phyloP scores from a whole-genome alignment of 1,284 basidiomycete species.

The Rhodotorula sp. region DNA sequence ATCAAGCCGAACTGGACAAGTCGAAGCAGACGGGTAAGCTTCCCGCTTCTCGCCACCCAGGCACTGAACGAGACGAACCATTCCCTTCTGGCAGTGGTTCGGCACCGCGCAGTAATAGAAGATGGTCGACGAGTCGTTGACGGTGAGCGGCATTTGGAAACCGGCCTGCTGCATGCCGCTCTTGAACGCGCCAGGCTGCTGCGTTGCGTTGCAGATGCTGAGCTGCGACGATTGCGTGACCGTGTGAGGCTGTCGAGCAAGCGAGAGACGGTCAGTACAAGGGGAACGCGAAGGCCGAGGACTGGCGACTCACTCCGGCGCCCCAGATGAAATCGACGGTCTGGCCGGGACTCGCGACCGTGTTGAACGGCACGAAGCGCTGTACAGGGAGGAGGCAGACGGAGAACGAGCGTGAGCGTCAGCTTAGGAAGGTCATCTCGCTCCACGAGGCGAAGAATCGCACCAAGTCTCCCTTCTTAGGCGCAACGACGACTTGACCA shows the following conservation, averaged over 20 bases:
- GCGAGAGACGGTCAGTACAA: background rate
- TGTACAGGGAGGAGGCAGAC: background rate
- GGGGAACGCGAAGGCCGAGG: too few species aligned
- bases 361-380: conserved; percentile 38
- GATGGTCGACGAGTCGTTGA: conserved; percentile 17
- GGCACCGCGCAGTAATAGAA: conserved; percentile 31
- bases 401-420: background rate
- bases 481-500: conserved; percentile 37
- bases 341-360: conserved; percentile 13
- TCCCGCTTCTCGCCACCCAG: background rate
- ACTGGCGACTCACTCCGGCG: background rate
- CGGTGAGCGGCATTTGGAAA: conserved; percentile 16
- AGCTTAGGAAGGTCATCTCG: background rate
- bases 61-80: conserved; percentile 2
- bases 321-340: conserved; percentile 32
- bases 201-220: conserved; percentile 32
- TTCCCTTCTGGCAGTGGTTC: conserved; percentile 36
- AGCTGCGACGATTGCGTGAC: conserved; percentile 32
- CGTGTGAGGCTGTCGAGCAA: conserved; percentile 22
- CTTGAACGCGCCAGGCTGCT: conserved; percentile 18
- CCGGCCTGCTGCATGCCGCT: conserved; percentile 30
- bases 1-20: conserved; percentile 14
- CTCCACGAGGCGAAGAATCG: background rate
- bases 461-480: conserved; percentile 31
- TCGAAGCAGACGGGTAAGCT: background rate